These are phyloP conservation scores for Aspergillus sp. DNA, from an alignment of 2,329 filamentous ascomycete species.

Conservation along the genomic window DNA sequence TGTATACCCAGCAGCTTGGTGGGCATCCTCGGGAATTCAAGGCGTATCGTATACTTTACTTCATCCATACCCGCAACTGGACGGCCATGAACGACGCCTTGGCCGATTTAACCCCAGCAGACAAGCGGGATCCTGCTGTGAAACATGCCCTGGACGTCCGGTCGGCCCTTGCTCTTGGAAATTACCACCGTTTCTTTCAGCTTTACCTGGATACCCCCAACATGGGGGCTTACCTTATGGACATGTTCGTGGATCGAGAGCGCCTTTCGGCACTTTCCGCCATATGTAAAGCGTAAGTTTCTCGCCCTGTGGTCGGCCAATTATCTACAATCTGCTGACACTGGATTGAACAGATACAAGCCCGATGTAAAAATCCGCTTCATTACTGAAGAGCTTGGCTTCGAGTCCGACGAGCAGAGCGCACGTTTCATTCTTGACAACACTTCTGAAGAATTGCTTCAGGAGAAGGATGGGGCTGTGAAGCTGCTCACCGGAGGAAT, in stretches of 20 bases:
- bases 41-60: slow-evolving; percentile 99
- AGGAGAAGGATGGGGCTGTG: slow-evolving; percentile 73
- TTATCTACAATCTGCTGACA: slow-evolving; percentile 48
- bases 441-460: slow-evolving; percentile 71
- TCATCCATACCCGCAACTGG: slow-evolving; percentile 98
- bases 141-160: slow-evolving; percentile 90
- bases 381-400: slow-evolving; percentile 92
- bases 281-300: slow-evolving; percentile 87
- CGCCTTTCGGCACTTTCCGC: slow-evolving; percentile 84
- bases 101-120: slow-evolving; percentile 97
- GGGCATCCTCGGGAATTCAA: slow-evolving; percentile 95
- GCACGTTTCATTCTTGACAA: slow-evolving; percentile 86
- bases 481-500: slow-evolving; percentile 72
- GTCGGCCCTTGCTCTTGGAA: slow-evolving; percentile 86
- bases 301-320: slow-evolving; percentile 22
- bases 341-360: slow-evolving; percentile 69
- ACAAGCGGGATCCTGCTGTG: slow-evolving; percentile 80
- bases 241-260: slow-evolving; percentile 97
- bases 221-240: slow-evolving; percentile 98
- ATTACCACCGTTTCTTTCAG: slow-evolving; percentile 97
- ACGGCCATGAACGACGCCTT: slow-evolving; percentile 97
- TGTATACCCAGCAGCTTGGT: slow-evolving; percentile 84
- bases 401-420: slow-evolving; percentile 88
- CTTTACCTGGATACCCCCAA: slow-evolving; percentile 91
- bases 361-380: slow-evolving; percentile 85